These are phyloP conservation scores for Xylariaceae sp. DNA, from an alignment of 2,329 filamentous ascomycete genomes.

Conservation along the genomic window DNA sequence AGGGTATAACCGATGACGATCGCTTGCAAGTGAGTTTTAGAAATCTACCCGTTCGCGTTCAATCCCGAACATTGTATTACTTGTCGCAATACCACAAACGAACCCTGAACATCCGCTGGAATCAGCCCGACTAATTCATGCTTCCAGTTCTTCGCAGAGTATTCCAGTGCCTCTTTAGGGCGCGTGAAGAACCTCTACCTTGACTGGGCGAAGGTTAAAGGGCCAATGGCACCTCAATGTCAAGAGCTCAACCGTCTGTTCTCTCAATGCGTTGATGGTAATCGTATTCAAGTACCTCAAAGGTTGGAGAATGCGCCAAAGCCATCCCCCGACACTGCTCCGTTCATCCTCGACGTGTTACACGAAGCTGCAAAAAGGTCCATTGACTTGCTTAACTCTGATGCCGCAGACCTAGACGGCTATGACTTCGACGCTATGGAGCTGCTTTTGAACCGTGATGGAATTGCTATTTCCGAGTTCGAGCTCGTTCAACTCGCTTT, in stretches of 20 bases:
- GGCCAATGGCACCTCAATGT: constrained; percentile 10
- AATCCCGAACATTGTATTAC: not conserved
- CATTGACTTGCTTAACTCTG: not conserved
- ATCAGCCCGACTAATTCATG: not conserved
- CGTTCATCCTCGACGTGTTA: constrained; percentile 8
- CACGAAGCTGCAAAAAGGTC: constrained; percentile 3
- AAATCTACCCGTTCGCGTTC: not conserved
- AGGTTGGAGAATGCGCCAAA: constrained; percentile 2
- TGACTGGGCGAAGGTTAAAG: constrained; percentile 10
- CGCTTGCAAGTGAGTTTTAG: constrained; percentile 4
- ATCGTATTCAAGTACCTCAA: constrained; percentile 5
- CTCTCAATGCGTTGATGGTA: constrained; percentile 12
- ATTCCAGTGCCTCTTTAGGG: constrained; percentile 4
- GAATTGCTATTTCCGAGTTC: constrained; percentile 8
- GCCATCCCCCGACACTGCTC: not conserved
- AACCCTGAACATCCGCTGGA: not conserved
- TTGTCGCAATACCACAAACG: no score
- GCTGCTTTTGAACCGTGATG: constrained; percentile 8
- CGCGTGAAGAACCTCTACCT: constrained; percentile 10
- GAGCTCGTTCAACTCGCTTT: constrained; percentile 7
- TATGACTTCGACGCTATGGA: constrained; percentile 8
- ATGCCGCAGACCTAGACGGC: not conserved
- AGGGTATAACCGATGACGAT: constrained; percentile 8
- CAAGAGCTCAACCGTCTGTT: constrained; percentile 11
- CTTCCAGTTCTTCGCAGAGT: constrained; percentile 8